Conservation (phyloP, 768 basidiomycete genomes). For the Trichaptum fuscoviolaceum region DNA sequence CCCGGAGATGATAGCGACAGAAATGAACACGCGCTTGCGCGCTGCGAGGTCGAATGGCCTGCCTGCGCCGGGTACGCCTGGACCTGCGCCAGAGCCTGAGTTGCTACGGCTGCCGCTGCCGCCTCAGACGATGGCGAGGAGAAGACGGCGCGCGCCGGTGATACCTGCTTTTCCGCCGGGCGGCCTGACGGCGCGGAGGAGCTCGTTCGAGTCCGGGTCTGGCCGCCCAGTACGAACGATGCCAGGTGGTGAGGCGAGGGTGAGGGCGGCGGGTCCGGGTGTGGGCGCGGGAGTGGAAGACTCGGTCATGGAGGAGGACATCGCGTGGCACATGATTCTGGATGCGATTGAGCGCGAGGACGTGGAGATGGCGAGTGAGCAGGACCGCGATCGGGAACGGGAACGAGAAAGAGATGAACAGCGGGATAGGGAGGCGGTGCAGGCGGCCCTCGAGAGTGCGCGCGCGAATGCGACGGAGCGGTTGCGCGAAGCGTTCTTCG, state of each 20-base stretch:
- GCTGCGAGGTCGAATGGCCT: no score
- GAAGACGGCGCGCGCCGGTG: not conserved
- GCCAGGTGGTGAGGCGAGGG: not conserved
- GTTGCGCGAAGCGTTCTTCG: not conserved
- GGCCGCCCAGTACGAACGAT: no score
- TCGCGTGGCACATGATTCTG: not conserved
- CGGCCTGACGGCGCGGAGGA: not conserved
- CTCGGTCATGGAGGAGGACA: not conserved
- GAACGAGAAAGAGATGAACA: not conserved
- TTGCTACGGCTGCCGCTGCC: not conserved
- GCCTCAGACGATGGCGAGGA: no score
- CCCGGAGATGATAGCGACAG: not conserved
- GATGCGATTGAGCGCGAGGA: not conserved
- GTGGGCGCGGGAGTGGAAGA: not conserved
- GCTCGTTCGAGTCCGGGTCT: not conserved
- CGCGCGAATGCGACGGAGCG: not conserved
- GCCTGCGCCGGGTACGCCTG: no score
- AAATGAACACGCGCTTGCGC: not conserved
- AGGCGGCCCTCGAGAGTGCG: not conserved
- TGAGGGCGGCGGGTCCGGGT: not conserved
- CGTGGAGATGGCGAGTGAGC: not conserved
- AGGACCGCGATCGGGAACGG: no score
- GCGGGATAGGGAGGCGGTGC: not conserved
- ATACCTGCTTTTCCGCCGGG: not conserved
- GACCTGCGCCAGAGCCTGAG: no score